Evolutionary conservation across 2,329 filamentous ascomycete genomes (phyloP), one percentile per base, ranked within the genome.

Genomic region (Ceratocystis papillata): DNA sequence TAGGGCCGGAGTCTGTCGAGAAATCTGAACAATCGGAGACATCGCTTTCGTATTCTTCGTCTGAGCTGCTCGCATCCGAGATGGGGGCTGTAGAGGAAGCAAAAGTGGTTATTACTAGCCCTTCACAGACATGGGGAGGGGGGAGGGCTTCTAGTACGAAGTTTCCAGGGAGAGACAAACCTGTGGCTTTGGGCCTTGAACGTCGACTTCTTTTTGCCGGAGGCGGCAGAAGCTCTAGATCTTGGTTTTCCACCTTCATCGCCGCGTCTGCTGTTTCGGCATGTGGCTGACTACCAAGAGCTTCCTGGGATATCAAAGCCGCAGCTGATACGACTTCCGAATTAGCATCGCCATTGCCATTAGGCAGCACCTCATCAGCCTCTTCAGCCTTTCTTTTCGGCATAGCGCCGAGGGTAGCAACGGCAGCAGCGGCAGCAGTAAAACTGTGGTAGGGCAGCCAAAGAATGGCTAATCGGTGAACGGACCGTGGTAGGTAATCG

Each of bases 1-100:
- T 74, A 46, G 68, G 70, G 15, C 74, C 73, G n/a, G 70, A 70
- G 17, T 45, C 17, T 7, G 63, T 22, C 10, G 65, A 64, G 8
- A 8, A 30, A 6, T 28, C 37, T 5, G 66, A 67, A 17, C 44
- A 48, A n/a, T 63, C 50, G 30, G 63, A 63, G 57, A 28, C 37
- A 60, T 67, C 53, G 28, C 65, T 65, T 20, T 44, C 63, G 15
- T 65, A 63, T 22, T 67, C 66, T 10, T 67, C 50, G 25, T 67
- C 63, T 22, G 66, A 65, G 57, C 22, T 61, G 5, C 22, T 53
- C 12, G 44, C 17, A 30, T 37, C 37, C 25, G 50, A 10, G 48
- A 25, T 25, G 2, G 33, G 20, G 12, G 7, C 25, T 37, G 33
- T 61, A 15, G 20, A 37, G 33, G 37, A 10, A 62, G 22, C 12